Percentiles rank a stretch among this genome's conserved stretches.
Evolutionary conservation across 129 eudicot genomes (phyloP).

Genomic region (Lactuca saligna): DNA sequence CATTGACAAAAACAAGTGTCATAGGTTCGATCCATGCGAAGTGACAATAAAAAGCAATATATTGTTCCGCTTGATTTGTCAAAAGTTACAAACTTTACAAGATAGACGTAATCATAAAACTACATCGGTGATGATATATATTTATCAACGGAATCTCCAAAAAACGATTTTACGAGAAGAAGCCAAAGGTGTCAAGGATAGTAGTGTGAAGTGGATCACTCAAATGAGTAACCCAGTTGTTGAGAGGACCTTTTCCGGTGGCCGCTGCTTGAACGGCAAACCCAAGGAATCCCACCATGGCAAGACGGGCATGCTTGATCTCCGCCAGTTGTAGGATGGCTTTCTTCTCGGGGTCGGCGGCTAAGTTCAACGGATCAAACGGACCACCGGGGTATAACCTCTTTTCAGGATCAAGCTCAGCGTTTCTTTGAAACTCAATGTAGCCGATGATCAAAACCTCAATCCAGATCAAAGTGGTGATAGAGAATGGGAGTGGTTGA

Average conservation of each 20-base stretch:
- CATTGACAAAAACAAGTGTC: background rate
- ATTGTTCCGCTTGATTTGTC: background rate
- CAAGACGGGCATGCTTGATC: slow-evolving; percentile 97
- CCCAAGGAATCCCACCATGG: slow-evolving; percentile 95
- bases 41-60: background rate
- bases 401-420: slow-evolving; percentile 92
- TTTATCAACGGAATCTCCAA: slow-evolving; percentile 9
- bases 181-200: slow-evolving; percentile 85
- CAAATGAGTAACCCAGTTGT: slow-evolving; percentile 99
- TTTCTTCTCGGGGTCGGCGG: slow-evolving; percentile 92
- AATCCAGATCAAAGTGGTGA: slow-evolving; percentile 79
- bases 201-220: slow-evolving; percentile 99
- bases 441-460: slow-evolving; percentile 79
- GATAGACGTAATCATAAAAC: slow-evolving; percentile 4
- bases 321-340: slow-evolving; percentile 82
- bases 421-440: slow-evolving; percentile 94
- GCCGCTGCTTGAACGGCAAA: slow-evolving; percentile 98
- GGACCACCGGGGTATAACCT: slow-evolving; percentile 89
- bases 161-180: slow-evolving; percentile 49
- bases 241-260: slow-evolving; percentile 95
- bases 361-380: slow-evolving; percentile 81
- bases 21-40: background rate
- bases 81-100: slow-evolving; percentile 27
- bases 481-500: slow-evolving; percentile 92
- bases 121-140: background rate